A percentile compares a stretch with the other conserved stretches of the same genome.
Evolutionary conservation across 176 grass and related monocot species (phyloP).

Genomic region (Sorghum bicolor): Sorghum_bicolor_NCBIv3 NC_012873.2:57563001-57563500

Average conservation of each 20-base stretch:
- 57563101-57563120: slow-evolving; percentile 10
- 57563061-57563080: neutral
- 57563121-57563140: neutral
- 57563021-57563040: neutral
- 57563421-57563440: neutral
- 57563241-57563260: slow-evolving; percentile 16
- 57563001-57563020: neutral
- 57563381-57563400: neutral
- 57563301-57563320: neutral
- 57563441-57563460: neutral
- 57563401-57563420: slow-evolving; percentile 14
- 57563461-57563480: too few species aligned
- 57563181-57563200: slow-evolving; percentile 31
- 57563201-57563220: neutral
- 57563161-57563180: slow-evolving; percentile 33
- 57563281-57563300: too few species aligned
- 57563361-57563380: slow-evolving; percentile 22
- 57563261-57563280: too few species aligned
- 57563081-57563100: slow-evolving; percentile 13
- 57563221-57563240: slow-evolving; percentile 16
- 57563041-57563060: slow-evolving; percentile 19
- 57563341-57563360: slow-evolving; percentile 39
- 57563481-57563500: neutral
- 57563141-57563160: neutral
- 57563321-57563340: slow-evolving; percentile 44